Conservation (phyloP, 2,329 filamentous ascomycete species). For the Drechslerella stenobrocha region DNA sequence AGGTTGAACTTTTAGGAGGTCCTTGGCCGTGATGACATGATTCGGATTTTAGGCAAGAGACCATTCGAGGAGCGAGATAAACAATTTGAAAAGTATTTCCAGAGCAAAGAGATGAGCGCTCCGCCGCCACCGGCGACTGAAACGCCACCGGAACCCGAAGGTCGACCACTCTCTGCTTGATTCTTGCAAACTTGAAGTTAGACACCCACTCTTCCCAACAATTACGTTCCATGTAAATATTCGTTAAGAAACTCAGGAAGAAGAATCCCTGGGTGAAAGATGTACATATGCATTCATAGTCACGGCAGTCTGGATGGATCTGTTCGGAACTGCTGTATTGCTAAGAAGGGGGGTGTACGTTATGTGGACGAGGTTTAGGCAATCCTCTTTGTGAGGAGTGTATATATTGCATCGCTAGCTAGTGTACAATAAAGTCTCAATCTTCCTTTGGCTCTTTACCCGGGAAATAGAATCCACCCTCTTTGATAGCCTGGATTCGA, state of each 20-base stretch:
- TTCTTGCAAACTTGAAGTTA: not conserved
- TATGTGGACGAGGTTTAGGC: no score
- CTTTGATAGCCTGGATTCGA: slow-evolving; percentile 53
- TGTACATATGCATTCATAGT: no score
- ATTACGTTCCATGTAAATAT: slow-evolving; percentile 15
- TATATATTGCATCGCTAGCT: slow-evolving; percentile 3
- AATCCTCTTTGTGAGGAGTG: no score
- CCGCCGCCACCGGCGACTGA: slow-evolving; percentile 61
- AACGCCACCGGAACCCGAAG: slow-evolving; percentile 34
- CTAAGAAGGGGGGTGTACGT: no score
- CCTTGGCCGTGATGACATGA: slow-evolving; percentile 85
- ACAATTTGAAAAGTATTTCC: slow-evolving; percentile 95
- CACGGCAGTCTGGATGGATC: no score
- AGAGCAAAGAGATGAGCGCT: slow-evolving; percentile 63
- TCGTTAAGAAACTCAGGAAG: not conserved
- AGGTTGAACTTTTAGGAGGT: slow-evolving; percentile 64
- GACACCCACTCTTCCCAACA: not conserved
- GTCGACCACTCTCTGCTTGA: slow-evolving; percentile 41
- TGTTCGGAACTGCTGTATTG: no score
- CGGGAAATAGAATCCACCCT: slow-evolving; percentile 44
- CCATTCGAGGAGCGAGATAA: slow-evolving; percentile 76
- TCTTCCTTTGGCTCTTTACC: slow-evolving; percentile 16
- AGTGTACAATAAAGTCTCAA: not conserved
- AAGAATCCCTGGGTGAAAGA: not conserved
- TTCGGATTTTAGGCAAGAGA: slow-evolving; percentile 79